Base-by-base conservation (phyloP, 2,329 filamentous ascomycete species). In the Talaromyces sp. region DNA sequence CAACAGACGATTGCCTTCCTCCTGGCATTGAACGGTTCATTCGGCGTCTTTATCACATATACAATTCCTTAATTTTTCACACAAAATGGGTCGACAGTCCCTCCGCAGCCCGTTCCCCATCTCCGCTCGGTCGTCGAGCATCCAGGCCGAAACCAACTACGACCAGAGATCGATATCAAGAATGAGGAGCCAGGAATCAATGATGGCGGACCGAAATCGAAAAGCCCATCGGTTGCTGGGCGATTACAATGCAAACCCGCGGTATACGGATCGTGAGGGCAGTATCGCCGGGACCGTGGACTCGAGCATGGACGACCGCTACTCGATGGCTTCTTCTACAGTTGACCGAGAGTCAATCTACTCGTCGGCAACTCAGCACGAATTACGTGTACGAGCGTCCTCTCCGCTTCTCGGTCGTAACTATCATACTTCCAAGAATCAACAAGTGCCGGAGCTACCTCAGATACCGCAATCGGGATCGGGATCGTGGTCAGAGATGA, bases 381-480 rank as follows among this genome's bases (percentile, higher is more conserved):
- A 64, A 39, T 55, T 65, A 19, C 63, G 63, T 2, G 63, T 65
- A 36, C 54, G 63, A 56, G 63, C 63, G 27, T 65, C 63, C 8
- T 65, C 63, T 13, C 63, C 63, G 11, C 55, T 65, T 30, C 63
- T 65, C 22, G 63, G 63, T 27, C 63, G 63, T n/a, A 64, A 39
- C 55, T 65, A 60, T 57, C 59, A 58, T 13, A 47, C 47, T 47
- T 10, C 55, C 59, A 15, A 47, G 36, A 49, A 47, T 27, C 39
- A 42, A 32, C 42, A 11, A 47, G 15, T 47, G 42, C 58, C 56
- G n/a, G 54, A 58, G 28, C 44, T 28, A 4, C 36, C 57, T 4
- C 59, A 58, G 25, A 25, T 62, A 30, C 62, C 54, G 30, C 44
- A 60, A 13, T 58, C 62, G 3, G 62, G 55, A n/a, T 64, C 63